Percentiles rank a stretch among this genome's conserved stretches.
phyloP scores from a whole-genome alignment of 192 early-diverging fungal genomes.

The Spizellomyces sp. region DNA sequence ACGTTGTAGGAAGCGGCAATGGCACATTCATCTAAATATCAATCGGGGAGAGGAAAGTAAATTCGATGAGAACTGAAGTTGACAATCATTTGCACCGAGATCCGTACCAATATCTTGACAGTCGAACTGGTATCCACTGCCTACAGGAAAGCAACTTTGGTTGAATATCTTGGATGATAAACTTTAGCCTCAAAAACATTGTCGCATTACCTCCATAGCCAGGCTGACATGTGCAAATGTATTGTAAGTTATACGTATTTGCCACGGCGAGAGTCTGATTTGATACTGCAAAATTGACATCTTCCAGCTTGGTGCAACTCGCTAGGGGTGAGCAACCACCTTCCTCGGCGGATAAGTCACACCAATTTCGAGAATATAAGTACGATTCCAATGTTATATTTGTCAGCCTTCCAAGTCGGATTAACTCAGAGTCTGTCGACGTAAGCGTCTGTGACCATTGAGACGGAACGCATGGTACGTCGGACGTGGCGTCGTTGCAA shows the following conservation, averaged over 20 bases:
- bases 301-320: background rate
- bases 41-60: too few relatives aligned
- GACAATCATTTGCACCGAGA: too few relatives aligned
- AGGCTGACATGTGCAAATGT: background rate
- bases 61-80: too few relatives aligned
- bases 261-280: background rate
- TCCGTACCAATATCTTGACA: background rate
- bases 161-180: too few relatives aligned
- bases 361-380: background rate
- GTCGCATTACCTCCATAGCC: background rate
- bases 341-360: background rate
- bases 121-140: background rate
- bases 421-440: background rate
- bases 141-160: background rate
- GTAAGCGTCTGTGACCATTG: background rate
- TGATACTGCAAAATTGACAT: background rate
- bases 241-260: background rate
- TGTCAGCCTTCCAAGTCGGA: background rate
- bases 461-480: background rate
- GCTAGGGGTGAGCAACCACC: slow-evolving; percentile 7
- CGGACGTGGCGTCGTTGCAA: background rate
- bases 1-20: background rate
- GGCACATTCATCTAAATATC: slow-evolving; percentile 1
- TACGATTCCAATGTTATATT: background rate
- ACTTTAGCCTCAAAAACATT: too few relatives aligned